Conservation (phyloP, 2,329 filamentous ascomycete genomes). For the Colletotrichum paranaense region DNA sequence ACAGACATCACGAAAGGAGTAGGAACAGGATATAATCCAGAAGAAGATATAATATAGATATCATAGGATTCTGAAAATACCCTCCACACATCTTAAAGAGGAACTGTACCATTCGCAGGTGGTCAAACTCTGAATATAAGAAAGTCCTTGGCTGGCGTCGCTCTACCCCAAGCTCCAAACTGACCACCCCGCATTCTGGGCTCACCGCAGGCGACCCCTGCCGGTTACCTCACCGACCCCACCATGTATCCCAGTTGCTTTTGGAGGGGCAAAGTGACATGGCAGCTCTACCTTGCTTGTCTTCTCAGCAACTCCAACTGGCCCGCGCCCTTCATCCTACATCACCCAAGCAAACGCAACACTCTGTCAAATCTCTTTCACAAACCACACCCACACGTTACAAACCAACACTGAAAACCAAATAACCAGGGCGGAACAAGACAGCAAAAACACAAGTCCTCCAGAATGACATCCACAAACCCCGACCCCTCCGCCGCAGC, state of each 20-base stretch:
- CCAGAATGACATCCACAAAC: constrained; percentile 43
- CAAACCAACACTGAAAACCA: not conserved
- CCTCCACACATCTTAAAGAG: not conserved
- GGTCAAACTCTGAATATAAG: not conserved
- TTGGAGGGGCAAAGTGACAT: constrained; percentile 23
- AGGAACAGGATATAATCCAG: not conserved
- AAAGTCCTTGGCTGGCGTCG: not conserved
- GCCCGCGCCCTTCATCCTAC: not conserved
- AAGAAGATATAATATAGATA: not conserved
- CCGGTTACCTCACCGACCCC: constrained; percentile 32
- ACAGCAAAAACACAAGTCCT: not conserved
- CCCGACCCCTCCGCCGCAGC: constrained; percentile 52
- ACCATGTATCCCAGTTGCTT: not conserved
- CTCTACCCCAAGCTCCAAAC: constrained; percentile 22
- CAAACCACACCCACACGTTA: not conserved
- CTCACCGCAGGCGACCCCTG: constrained; percentile 1
- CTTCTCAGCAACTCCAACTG: not conserved
- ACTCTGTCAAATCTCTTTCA: not conserved
- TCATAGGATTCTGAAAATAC: not conserved
- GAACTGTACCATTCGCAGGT: not conserved
- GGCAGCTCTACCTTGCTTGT: not conserved
- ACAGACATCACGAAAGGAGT: not conserved
- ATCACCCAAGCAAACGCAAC: not conserved
- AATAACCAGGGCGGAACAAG: not conserved
- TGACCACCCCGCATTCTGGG: constrained; percentile 23